Evolutionary conservation across 1,139 yeast species (phyloP).

Genomic region (Lipomyces yarrowii): DNA sequence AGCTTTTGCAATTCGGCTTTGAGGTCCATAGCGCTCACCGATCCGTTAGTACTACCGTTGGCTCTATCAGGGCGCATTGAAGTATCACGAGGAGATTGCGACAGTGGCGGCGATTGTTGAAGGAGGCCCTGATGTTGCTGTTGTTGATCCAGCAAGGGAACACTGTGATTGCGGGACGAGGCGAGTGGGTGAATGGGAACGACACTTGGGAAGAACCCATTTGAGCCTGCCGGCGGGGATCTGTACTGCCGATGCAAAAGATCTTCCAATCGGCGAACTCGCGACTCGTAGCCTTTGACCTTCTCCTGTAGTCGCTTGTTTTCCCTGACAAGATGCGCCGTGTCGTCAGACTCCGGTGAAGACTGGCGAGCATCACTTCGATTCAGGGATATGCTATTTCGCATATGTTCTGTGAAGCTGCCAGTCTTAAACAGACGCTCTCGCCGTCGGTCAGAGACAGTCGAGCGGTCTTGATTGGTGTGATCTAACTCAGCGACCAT

Average conservation of each 20-base stretch:
- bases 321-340: slow-evolving; percentile 9
- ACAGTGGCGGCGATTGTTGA: slow-evolving; percentile 31
- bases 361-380: slow-evolving; percentile 1
- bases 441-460: slow-evolving; percentile 13
- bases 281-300: slow-evolving; percentile 40
- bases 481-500: slow-evolving; percentile 29
- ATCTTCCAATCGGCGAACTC: slow-evolving; percentile 45
- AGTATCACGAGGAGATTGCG: slow-evolving; percentile 35
- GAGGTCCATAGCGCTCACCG: slow-evolving; percentile 36
- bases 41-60: neutral
- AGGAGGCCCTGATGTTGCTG: neutral
- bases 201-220: slow-evolving; percentile 4
- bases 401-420: slow-evolving; percentile 19
- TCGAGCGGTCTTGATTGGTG: neutral
- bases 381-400: slow-evolving; percentile 18
- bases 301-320: slow-evolving; percentile 31
- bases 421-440: slow-evolving; percentile 24
- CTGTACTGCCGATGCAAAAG: slow-evolving; percentile 44
- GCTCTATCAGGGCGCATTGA: slow-evolving; percentile 6
- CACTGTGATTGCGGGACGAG: slow-evolving; percentile 20
- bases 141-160: slow-evolving; percentile 7
- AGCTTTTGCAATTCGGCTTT: slow-evolving; percentile 36
- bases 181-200: slow-evolving; percentile 15
- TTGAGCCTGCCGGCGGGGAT: slow-evolving; percentile 31
- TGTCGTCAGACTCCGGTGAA: slow-evolving; percentile 6